Evolutionary conservation across 164 flowering plant genomes (phyloP), one percentile per base, ranked within the genome.

Genomic region (Tetracentron sinense): DNA sequence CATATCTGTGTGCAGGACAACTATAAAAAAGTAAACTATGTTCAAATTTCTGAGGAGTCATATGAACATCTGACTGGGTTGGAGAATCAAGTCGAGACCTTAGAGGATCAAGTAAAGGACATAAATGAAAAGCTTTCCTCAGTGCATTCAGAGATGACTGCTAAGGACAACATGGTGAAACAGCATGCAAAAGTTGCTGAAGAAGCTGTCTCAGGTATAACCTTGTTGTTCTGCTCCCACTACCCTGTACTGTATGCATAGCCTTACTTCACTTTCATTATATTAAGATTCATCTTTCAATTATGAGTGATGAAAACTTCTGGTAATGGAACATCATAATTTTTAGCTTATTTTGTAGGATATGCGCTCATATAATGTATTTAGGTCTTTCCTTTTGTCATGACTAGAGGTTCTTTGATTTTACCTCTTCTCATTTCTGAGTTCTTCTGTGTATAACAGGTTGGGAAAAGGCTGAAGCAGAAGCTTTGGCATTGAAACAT

Each of bases 131-230:
- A 84, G 63, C 74, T 86, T 14, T 66, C 81, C 7, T 66, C 71
- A 27, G 84, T 88, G 12, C 58, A 79, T 51, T 67, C 84, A 28
- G 91, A 86, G 74, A 79, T 84, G 66, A 77, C 75, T 42, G 69
- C 82, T 4, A 88, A 86, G 77, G 95, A 86, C 11, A 79, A 74
- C 65, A 66, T 84, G 42, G 92, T 85, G 58, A 88, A 86, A 63
- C 92, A 88, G 65, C 96, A 88, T 63, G 78, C 88, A 16, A 88
- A 88, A 77, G 96, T 88, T 72, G 96, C 96, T 56, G 96, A 88
- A 78, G 96, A 88, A 75, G 94, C 90, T 57, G 85, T 85, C 19
- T 80, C 88, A 77, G 92, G 92, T 87, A 77, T 60, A 26, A 21
- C 11, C 44, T 38, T 38, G 44, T 54, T 56, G 15, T 26, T 15